Conservation (phyloP, 1,139 yeast species). For the Wickerhamomyces sp. region DNA sequence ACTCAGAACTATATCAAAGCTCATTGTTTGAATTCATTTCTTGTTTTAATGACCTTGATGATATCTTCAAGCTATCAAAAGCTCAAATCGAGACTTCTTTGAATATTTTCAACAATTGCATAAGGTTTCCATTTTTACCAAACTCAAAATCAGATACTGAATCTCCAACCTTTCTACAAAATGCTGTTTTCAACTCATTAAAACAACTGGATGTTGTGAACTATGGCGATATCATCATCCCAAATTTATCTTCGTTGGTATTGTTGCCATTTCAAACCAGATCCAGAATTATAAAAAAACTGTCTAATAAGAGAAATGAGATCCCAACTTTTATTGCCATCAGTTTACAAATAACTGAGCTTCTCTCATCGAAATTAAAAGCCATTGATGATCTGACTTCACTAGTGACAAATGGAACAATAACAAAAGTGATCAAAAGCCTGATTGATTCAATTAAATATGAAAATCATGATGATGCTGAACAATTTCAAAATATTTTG, state of each 20-base stretch:
- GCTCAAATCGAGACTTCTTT: conserved; percentile 37
- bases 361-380: conserved; percentile 39
- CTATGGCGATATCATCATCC: conserved; percentile 39
- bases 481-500: conserved; percentile 15
- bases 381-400: conserved; percentile 29
- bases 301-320: conserved; percentile 32
- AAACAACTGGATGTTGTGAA: conserved; percentile 29
- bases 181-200: conserved; percentile 43
- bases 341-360: conserved; percentile 45
- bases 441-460: conserved; percentile 37
- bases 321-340: conserved; percentile 68
- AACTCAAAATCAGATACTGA: conserved; percentile 40
- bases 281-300: conserved; percentile 41
- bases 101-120: conserved; percentile 50
- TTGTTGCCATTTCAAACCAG: conserved; percentile 59
- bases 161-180: conserved; percentile 53
- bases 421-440: conserved; percentile 35
- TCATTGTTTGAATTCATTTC: conserved; percentile 47
- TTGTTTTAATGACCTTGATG: conserved; percentile 45
- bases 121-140: conserved; percentile 64
- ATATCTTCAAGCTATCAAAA: conserved; percentile 25
- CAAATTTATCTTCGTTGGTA: conserved; percentile 49
- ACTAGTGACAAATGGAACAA: conserved; percentile 43
- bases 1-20: conserved; percentile 48
- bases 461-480: conserved; percentile 35